Evolutionary conservation across 495 filamentous ascomycete species (phyloP).

Genomic region (Penicillium canescens): DNA sequence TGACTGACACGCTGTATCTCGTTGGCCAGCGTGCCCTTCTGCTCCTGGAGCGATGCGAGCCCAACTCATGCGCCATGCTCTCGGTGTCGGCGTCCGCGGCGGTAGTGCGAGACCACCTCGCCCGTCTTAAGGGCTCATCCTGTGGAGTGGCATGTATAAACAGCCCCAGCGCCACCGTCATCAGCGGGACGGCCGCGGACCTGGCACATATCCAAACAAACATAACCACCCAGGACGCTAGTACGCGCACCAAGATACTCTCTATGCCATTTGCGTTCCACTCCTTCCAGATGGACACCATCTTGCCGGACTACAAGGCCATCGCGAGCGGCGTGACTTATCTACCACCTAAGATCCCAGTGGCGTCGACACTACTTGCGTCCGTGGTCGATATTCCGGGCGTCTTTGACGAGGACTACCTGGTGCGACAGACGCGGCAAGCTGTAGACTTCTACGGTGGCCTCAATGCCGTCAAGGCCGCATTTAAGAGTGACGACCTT

Average conservation of each 20-base stretch:
- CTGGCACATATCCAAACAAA: slow-evolving; percentile 9
- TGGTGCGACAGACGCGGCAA: not conserved
- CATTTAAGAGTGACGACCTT: not conserved
- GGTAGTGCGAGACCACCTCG: too few species aligned
- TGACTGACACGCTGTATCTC: slow-evolving; percentile 27
- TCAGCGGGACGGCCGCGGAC: slow-evolving; percentile 52
- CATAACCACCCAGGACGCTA: not conserved
- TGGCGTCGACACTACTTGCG: not conserved
- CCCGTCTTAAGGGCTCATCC: too few species aligned
- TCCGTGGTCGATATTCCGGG: not conserved
- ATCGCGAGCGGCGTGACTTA: not conserved
- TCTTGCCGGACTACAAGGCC: slow-evolving; percentile 50
- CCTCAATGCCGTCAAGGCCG: not conserved
- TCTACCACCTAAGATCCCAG: not conserved
- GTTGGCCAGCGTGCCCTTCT: slow-evolving; percentile 24
- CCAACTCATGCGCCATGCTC: slow-evolving; percentile 46
- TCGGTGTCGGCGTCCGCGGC: slow-evolving; percentile 32
- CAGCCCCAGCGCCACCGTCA: slow-evolving; percentile 59
- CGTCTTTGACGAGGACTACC: not conserved
- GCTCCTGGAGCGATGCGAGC: slow-evolving; percentile 9
- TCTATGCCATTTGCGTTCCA: slow-evolving; percentile 64
- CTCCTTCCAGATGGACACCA: slow-evolving; percentile 68
- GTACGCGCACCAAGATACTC: not conserved
- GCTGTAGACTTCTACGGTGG: not conserved
- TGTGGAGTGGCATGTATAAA: slow-evolving; percentile 62